phyloP scores from a whole-genome alignment of 2,329 filamentous ascomycete genomes.

The Paracamarosporium sp. region DNA sequence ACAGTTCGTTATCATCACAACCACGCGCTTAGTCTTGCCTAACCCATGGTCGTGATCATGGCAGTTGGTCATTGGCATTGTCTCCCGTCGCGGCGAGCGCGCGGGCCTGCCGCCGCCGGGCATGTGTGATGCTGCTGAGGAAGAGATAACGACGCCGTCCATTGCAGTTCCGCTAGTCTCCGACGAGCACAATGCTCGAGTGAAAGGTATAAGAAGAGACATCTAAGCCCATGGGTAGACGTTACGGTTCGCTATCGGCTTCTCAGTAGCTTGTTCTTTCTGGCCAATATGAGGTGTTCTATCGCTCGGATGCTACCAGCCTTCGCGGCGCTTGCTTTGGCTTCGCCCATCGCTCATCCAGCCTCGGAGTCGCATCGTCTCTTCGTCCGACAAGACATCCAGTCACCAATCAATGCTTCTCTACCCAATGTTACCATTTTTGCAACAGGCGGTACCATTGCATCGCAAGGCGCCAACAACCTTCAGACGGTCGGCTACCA shows the following conservation, averaged over 20 bases:
- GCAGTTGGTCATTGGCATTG: neutral
- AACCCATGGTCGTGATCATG: constrained; percentile 5
- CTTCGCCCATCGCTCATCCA: constrained; percentile 28
- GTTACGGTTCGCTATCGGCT: neutral
- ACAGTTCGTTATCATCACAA: constrained; percentile 11
- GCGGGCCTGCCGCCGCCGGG: neutral
- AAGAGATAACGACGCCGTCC: neutral
- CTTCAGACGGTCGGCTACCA: constrained; percentile 64
- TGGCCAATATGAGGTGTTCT: constrained; percentile 27
- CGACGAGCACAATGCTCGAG: neutral
- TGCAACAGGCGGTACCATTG: constrained; percentile 66
- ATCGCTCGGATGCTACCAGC: constrained; percentile 25
- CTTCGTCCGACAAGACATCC: constrained; percentile 37
- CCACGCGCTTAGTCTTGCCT: constrained; percentile 10
- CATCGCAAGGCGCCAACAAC: constrained; percentile 57
- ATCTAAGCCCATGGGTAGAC: neutral
- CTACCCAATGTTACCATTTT: constrained; percentile 65
- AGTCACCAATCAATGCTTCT: constrained; percentile 49
- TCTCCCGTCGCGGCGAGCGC: neutral
- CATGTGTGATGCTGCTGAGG: neutral
- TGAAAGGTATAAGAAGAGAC: neutral
- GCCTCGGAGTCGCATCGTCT: constrained; percentile 23
- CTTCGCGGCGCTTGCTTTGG: constrained; percentile 24
- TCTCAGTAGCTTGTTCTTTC: neutral
- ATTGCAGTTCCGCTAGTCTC: neutral